Evolutionary conservation across 768 basidiomycete species (phyloP).

Genomic region (Trametes cubensis): DNA sequence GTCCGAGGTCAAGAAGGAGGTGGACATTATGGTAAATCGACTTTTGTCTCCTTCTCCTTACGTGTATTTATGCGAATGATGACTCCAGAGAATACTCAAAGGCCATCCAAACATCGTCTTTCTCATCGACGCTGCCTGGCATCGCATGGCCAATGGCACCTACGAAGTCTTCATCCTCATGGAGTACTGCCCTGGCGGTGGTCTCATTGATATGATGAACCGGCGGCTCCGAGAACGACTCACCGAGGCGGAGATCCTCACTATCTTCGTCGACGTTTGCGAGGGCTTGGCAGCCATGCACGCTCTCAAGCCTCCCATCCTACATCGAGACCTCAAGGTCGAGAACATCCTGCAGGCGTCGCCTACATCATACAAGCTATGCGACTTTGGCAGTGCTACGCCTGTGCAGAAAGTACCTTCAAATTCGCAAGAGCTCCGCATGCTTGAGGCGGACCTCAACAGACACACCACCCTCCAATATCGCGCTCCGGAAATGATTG

Average conservation of each 20-base stretch:
- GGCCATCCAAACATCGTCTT: slow-evolving; percentile 96
- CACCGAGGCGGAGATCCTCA: slow-evolving; percentile 94
- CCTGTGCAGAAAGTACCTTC: slow-evolving; percentile 75
- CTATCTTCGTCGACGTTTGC: slow-evolving; percentile 97
- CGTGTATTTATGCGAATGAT: slow-evolving; percentile 6
- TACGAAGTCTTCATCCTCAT: slow-evolving; percentile 98
- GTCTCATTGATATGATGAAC: slow-evolving; percentile 99
- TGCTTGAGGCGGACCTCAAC: slow-evolving; percentile 88
- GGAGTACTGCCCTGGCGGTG: slow-evolving; percentile 98
- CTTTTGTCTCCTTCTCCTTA: slow-evolving; percentile 12
- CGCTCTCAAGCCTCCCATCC: slow-evolving; percentile 81
- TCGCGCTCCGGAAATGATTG: slow-evolving; percentile 98
- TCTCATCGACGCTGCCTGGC: slow-evolving; percentile 94
- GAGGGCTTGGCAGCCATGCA: slow-evolving; percentile 98
- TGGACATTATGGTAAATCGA: slow-evolving; percentile 90
- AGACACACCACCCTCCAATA: slow-evolving; percentile 97
- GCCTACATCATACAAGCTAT: slow-evolving; percentile 86
- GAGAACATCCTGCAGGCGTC: slow-evolving; percentile 96
- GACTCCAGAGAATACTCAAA: slow-evolving; percentile 76
- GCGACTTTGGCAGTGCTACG: slow-evolving; percentile 95
- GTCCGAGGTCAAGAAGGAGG: slow-evolving; percentile 94
- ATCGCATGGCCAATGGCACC: slow-evolving; percentile 76
- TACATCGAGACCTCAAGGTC: slow-evolving; percentile 98
- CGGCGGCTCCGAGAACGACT: slow-evolving; percentile 90
- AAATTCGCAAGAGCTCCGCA: slow-evolving; percentile 81